Conservation (phyloP, 2,329 filamentous ascomycete genomes). For the Fusarium penzigii region DNA sequence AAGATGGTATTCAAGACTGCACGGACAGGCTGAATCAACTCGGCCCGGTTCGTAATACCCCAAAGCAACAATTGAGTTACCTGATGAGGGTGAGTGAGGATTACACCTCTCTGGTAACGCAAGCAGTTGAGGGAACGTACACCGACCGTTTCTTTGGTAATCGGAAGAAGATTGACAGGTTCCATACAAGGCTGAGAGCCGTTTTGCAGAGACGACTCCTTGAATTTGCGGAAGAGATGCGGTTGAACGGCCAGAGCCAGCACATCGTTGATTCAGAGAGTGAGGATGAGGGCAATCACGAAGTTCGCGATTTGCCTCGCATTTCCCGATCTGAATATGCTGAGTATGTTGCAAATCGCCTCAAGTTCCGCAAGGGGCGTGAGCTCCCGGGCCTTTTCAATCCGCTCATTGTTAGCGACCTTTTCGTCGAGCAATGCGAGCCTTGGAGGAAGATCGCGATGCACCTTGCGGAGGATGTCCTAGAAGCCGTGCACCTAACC, state of each 20-base stretch:
- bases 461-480: slow-evolving; percentile 48
- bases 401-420: slow-evolving; percentile 53
- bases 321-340: slow-evolving; percentile 37
- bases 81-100: slow-evolving; percentile 24
- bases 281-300: slow-evolving; percentile 7
- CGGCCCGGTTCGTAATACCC: slow-evolving; percentile 21
- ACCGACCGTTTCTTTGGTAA: slow-evolving; percentile 31
- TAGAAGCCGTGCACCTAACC: slow-evolving; percentile 47
- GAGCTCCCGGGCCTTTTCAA: slow-evolving; percentile 62
- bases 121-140: slow-evolving; percentile 33
- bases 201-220: slow-evolving; percentile 25
- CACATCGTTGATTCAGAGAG: slow-evolving; percentile 11
- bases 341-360: slow-evolving; percentile 38
- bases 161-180: slow-evolving; percentile 13
- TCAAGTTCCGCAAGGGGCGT: slow-evolving; percentile 46
- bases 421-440: slow-evolving; percentile 57
- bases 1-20: slow-evolving; percentile 26
- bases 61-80: slow-evolving; percentile 27
- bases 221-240: slow-evolving; percentile 27
- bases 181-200: slow-evolving; percentile 26
- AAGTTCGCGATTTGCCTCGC: not conserved
- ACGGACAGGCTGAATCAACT: slow-evolving; percentile 23
- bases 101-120: slow-evolving; percentile 28
- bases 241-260: slow-evolving; percentile 18
- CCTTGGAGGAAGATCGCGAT: slow-evolving; percentile 52